Base-by-base conservation (phyloP, 1,284 basidiomycete genomes). In the Blastosporella zonata region DNA sequence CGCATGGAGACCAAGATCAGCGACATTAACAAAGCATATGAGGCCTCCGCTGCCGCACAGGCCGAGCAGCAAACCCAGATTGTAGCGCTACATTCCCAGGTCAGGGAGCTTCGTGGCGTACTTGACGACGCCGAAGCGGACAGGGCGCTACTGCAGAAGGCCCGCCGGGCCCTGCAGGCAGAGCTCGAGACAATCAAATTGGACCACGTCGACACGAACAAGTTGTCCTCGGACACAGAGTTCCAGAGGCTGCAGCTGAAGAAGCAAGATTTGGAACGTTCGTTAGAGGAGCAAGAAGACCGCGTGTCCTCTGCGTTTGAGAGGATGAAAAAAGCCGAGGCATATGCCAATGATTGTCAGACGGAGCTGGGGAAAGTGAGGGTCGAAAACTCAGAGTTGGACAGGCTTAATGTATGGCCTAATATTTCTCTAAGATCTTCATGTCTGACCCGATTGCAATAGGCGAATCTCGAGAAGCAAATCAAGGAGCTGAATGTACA, bases 121-220 rank as follows among this genome's bases (percentile, higher is more conserved):
- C 69, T 93, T 50, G 90, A 93, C 59, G 89, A 93, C 54, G 86
- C 85, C 2, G 91, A 94, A 62, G 81, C 87, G 2, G 90, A 93
- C 57, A 77, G 89, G 2, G 74, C 82, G 4, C 73, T 91, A 49
- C 69, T 93, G 35, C 87, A 90, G 65, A 90, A 90, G 60, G 89
- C 90, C 12, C 81, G 90, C n/a, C 79, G 87, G 7, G 80, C 87
- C 0, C 68, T 93, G 22, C 89, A 92, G 59, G 80, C 84, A 4
- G 87, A 92, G 58, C 70, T 92, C 18, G 87, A 91, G 59, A 77
- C 81, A 2, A 90, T 91, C 65, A 90, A 87, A 63, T 67, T 87
- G 31, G 87, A 91, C 57, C 74, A 81, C 50, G 78, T 84, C 17
- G 87, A 90, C 55, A 75, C 83, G 2, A 81, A 68, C 59, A 86